phyloP scores from a whole-genome alignment of 106 monocot species.

The Dioscorea alata region DNA sequence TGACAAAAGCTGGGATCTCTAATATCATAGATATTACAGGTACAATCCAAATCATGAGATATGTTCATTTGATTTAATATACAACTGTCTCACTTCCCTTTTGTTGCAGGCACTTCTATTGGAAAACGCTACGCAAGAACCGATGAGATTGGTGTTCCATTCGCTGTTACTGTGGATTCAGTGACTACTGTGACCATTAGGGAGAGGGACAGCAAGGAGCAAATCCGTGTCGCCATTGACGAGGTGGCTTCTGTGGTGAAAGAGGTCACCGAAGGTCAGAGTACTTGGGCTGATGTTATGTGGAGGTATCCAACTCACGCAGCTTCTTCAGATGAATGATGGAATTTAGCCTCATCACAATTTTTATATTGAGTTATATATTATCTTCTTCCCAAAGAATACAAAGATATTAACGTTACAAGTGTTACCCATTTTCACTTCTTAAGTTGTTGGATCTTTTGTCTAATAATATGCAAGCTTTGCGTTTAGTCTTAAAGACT shows the following conservation, averaged over 20 bases:
- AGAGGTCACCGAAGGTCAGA: constrained; percentile 72
- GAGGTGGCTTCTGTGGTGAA: constrained; percentile 86
- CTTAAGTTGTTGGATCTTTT: background rate
- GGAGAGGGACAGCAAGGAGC: constrained; percentile 89
- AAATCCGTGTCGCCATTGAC: constrained; percentile 70
- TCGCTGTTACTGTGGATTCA: constrained; percentile 82
- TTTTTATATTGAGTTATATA: too few relatives aligned
- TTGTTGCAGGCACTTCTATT: constrained; percentile 71
- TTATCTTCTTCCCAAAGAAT: background rate
- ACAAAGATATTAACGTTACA: background rate
- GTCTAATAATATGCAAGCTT: background rate
- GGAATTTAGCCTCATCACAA: background rate
- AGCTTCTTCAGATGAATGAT: constrained; percentile 8
- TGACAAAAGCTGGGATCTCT: constrained; percentile 76
- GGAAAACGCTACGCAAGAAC: constrained; percentile 86
- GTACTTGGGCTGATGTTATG: constrained; percentile 91
- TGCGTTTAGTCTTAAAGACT: background rate
- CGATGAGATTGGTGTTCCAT: constrained; percentile 78
- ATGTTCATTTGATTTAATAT: background rate
- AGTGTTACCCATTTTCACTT: background rate
- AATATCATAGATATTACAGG: constrained; percentile 93
- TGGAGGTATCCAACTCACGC: constrained; percentile 62
- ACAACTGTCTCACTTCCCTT: background rate
- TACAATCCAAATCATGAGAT: constrained; percentile 11
- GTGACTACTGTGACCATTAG: constrained; percentile 62